These are phyloP conservation scores for Parathielavia appendiculata DNA, from an alignment of 495 filamentous ascomycete genomes.

Conservation along the genomic window DNA sequence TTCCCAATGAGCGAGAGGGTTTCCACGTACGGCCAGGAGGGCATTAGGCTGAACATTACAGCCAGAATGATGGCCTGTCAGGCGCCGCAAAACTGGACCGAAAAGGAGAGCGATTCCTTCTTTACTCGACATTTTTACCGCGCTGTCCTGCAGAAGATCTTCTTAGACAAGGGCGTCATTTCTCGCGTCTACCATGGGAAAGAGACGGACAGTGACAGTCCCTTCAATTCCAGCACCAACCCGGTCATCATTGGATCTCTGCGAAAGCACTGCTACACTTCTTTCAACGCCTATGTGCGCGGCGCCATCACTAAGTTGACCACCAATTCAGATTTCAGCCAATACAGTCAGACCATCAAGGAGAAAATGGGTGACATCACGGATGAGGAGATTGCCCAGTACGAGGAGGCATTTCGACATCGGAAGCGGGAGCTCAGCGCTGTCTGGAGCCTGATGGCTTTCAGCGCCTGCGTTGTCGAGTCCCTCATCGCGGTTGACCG, in stretches of 20 bases:
- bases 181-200: conserved; percentile 47
- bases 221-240: conserved; percentile 53
- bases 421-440: conserved; percentile 78
- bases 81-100: conserved; percentile 87
- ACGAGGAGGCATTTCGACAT: conserved; percentile 57
- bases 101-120: conserved; percentile 72
- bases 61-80: conserved; percentile 96
- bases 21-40: conserved; percentile 54
- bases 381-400: conserved; percentile 66
- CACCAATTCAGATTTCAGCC: conserved; percentile 50
- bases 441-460: conserved; percentile 92
- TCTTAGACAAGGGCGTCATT: conserved; percentile 75
- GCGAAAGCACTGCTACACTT: conserved; percentile 70
- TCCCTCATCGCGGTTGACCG: conserved; percentile 86
- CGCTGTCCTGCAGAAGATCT: conserved; percentile 81
- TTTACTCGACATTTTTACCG: conserved; percentile 94
- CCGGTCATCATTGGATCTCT: conserved; percentile 84
- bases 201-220: conserved; percentile 36
- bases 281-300: conserved; percentile 70
- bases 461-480: conserved; percentile 82
- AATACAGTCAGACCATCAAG: conserved; percentile 51
- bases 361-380: conserved; percentile 58
- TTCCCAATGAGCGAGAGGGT: conserved; percentile 84
- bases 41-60: conserved; percentile 86
- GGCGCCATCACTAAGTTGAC: conserved; percentile 73